Evolutionary conservation across 2,329 filamentous ascomycete genomes (phyloP).

Genomic region (Monilinia fructicola): DNA sequence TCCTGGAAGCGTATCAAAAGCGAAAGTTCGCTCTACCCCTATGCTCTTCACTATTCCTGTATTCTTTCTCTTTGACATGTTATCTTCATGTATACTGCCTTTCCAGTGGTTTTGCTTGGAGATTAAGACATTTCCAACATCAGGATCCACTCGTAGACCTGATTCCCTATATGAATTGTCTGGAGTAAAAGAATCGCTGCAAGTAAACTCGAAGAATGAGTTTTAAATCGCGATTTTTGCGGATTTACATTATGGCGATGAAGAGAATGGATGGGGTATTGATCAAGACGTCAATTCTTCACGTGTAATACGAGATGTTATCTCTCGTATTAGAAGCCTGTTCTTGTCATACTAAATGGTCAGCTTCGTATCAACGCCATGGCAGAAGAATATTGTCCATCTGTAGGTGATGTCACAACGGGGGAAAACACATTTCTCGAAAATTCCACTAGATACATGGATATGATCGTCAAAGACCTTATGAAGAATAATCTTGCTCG

Average conservation of each 20-base stretch:
- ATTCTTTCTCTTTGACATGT: neutral
- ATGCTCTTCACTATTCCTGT: neutral
- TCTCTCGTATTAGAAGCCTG: conserved; percentile 56
- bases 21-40: neutral
- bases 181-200: neutral
- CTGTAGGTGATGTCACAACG: conserved; percentile 63
- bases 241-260: conserved; percentile 70
- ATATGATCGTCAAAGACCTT: conserved; percentile 59
- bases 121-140: neutral
- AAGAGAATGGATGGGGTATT: conserved; percentile 44
- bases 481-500: conserved; percentile 45
- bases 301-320: conserved; percentile 56
- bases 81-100: neutral
- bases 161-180: neutral
- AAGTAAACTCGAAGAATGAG: conserved; percentile 20
- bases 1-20: neutral
- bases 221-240: conserved; percentile 56
- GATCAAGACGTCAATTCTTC: conserved; percentile 58
- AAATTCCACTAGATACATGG: conserved; percentile 58
- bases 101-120: neutral
- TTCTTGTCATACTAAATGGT: conserved; percentile 61
- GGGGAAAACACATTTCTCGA: conserved; percentile 60
- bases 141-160: neutral
- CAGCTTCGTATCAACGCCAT: neutral
- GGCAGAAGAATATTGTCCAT: conserved; percentile 39